phyloP scores from a whole-genome alignment of 345 rosid genomes.

The Eucalyptus pauciflora region DNA sequence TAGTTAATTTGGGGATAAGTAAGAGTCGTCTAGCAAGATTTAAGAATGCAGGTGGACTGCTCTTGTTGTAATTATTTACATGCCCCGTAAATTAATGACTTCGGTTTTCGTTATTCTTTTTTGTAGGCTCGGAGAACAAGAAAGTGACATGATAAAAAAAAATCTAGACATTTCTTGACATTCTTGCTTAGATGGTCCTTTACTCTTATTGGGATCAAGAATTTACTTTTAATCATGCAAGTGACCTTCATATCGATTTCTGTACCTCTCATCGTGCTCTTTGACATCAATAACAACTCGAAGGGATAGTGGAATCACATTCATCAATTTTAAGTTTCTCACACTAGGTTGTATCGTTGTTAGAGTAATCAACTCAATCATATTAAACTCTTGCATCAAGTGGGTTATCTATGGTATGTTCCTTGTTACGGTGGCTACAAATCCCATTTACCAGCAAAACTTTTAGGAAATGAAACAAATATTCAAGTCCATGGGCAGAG shows the following conservation, averaged over 20 bases:
- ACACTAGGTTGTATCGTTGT: rapidly evolving
- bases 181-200: neutral
- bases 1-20: neutral
- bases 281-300: too few species aligned
- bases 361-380: too few species aligned
- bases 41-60: neutral
- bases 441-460: rapidly evolving
- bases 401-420: too few species aligned
- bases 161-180: too few species aligned
- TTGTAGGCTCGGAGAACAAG: neutral
- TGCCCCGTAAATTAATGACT: neutral
- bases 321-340: too few species aligned
- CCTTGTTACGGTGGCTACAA: too few species aligned
- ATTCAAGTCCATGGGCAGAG: too few species aligned
- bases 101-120: neutral
- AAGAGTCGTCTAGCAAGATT: neutral
- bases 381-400: too few species aligned
- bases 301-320: too few species aligned
- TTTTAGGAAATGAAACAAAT: too few species aligned
- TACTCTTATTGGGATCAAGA: neutral
- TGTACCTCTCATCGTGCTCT: rapidly evolving
- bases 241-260: neutral
- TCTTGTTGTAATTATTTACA: neutral
- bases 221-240: neutral
- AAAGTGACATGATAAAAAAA: neutral